Evolutionary conservation across 2,329 filamentous ascomycete species (phyloP), one percentile per base, ranked within the genome.

Genomic region (Diaporthe sp.): DNA sequence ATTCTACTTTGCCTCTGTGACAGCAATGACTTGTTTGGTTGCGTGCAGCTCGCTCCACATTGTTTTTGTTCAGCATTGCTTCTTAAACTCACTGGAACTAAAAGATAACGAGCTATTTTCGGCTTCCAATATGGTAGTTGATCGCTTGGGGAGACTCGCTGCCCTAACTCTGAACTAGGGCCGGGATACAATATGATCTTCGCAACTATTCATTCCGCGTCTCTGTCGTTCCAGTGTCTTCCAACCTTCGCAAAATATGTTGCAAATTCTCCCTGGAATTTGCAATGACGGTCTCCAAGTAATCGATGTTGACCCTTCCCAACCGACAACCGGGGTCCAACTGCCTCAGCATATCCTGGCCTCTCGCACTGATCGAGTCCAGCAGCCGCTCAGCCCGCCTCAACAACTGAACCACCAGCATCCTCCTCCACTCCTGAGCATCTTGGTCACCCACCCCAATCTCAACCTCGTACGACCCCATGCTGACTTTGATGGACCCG

Each of bases 301-400:
- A 71, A 13, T 71, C 19, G 25, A 71, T 71, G 10, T 71, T 71
- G 8, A 58, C 28, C 54, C 68, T 42, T 1, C 68, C 52, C 28
- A 71, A n/a, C 10, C 68, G 68, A 57, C 68, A 71, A 13, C 17
- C 52, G 15, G 54, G 50, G 17, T 57, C 52, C 52, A 71, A 35
- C 15, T 25, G 33, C 17, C 25, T 55, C 38, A 71, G 28, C 68
- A 71, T 71, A 3, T n/a, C 38, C 25, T 71, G 50, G 28, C 50
- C 68, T 35, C 52, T 57, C 10, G 25, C 52, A 28, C 52, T 71
- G 35, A 71, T 58, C 9, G 25, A 58, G 28, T 71, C 40, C 28
- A 71, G 52, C 12, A 71, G 38, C 28, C 8, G 15, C 7, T 45
- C 9, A 12, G 64, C 45, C 45, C 42, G 42, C 64, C 52, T 60